Evolutionary conservation across 441 rosid species (phyloP), one percentile per base, ranked within the genome.

Genomic region (Corymbia citriodora): DNA sequence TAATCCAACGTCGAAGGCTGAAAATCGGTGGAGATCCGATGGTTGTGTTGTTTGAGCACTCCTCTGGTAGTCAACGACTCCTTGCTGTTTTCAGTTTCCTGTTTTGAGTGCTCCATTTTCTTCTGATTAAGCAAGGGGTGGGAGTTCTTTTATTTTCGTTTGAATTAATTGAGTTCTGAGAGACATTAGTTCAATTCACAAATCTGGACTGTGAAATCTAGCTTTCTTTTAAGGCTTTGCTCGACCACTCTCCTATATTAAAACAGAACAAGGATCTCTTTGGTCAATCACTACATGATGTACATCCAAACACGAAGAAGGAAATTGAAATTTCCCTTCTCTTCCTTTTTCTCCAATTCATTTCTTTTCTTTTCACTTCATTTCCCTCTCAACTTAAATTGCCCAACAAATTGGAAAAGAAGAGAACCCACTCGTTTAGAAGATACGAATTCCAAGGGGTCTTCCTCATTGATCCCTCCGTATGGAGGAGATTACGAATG

Each of bases 371-470:
- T 25, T 25, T 59, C 65, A 11, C 65, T 2, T 25, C 65, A 25
- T 59, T 59, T 59, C 65, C 65, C 65, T 25, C n/a, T 59, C 15
- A 11, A 59, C 65, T 59, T 59, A 25, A 59, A 59, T 59, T 59
- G 65, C n/a, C 65, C 25, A 59, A 10, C 2, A 12, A 59, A 59
- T 59, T 25, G 15, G 8, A 59, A 61, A 29, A 63, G 74, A 2
- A 0, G 8, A 68, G 0, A 68, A 68, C 21, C 6, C 21, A 31
- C 10, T 16, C 74, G 4, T 9, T 31, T 21, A 7, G 19, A 31
- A n/a, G 40, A 68, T 68, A 10, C 21, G 3, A 31, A 2, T 3
- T 68, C 6, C 6, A 0, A 6, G 12, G 40, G 0, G 21, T 68
- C 79, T 68, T 16, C 79, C 79, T 68, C 79, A 8, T 68, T 0